phyloP scores from a whole-genome alignment of 495 filamentous ascomycete species.

The Penicillium atrosanguineum region DNA sequence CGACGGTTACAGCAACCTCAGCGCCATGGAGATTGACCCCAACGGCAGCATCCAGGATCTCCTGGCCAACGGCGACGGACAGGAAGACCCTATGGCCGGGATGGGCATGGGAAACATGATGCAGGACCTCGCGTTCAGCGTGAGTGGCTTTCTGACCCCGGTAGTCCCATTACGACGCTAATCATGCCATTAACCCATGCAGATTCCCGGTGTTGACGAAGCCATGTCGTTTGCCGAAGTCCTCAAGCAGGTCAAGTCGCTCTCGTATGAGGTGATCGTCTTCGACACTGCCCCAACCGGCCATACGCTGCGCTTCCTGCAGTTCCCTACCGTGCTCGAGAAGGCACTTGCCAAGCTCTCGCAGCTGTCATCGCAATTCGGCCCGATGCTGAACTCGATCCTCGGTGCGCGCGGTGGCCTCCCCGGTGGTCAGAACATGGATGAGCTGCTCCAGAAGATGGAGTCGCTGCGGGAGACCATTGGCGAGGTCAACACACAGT shows the following conservation, averaged over 20 bases:
- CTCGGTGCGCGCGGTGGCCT: conserved; percentile 78
- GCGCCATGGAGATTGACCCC: conserved; percentile 99
- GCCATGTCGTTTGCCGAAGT: conserved; percentile 99
- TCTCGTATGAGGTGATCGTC: conserved; percentile 97
- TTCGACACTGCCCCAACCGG: conserved; percentile 99
- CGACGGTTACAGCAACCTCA: conserved; percentile 89
- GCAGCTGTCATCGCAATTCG: conserved; percentile 89
- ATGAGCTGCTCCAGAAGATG: conserved; percentile 90
- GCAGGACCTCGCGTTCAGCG: conserved; percentile 69
- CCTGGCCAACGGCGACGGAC: conserved; percentile 76
- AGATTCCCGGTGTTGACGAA: conserved; percentile 99
- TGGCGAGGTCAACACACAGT: conserved; percentile 92
- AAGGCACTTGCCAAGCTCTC: conserved; percentile 97
- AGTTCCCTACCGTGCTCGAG: conserved; percentile 97
- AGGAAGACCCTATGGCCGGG: conserved; percentile 63
- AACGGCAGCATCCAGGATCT: conserved; percentile 98
- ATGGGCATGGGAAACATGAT: conserved; percentile 71
- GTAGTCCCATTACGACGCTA: conserved; percentile 13
- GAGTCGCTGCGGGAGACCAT: conserved; percentile 91
- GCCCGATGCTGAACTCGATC: conserved; percentile 91
- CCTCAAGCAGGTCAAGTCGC: conserved; percentile 98
- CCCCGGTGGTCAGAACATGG: conserved; percentile 86
- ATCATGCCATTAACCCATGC: conserved; percentile 3
- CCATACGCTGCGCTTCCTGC: conserved; percentile 97
- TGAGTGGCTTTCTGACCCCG: conserved; percentile 38